phyloP scores from a whole-genome alignment of 2,329 filamentous ascomycete genomes.

The Escovopsis sp. region DNA sequence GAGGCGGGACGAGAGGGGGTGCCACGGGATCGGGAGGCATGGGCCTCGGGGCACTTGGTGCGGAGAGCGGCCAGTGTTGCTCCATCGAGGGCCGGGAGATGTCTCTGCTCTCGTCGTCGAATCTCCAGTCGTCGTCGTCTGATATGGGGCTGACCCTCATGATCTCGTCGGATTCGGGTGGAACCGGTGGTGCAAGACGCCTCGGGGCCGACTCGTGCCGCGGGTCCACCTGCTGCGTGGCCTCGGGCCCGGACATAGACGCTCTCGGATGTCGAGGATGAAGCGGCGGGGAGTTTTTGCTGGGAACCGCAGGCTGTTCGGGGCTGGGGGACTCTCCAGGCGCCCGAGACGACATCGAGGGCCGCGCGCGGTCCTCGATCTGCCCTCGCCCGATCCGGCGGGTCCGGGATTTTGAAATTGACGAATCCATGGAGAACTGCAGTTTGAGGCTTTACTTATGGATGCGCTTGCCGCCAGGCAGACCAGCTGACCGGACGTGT shows the following conservation, averaged over 20 bases:
- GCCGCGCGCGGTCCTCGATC: constrained; percentile 29
- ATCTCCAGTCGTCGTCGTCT: constrained; percentile 11
- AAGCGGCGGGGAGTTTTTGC: constrained; percentile 1
- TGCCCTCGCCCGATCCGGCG: constrained; percentile 36
- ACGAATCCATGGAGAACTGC: constrained; percentile 1
- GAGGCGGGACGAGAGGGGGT: constrained; percentile 36
- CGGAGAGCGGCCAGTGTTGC: constrained; percentile 39
- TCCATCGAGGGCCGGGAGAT: constrained; percentile 39
- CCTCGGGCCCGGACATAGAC: constrained; percentile 6
- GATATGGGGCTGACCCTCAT: constrained; percentile 5
- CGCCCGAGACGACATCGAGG: constrained; percentile 29
- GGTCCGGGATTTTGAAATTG: constrained; percentile 19
- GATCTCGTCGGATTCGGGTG: background rate
- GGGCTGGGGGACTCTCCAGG: constrained; percentile 8
- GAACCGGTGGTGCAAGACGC: background rate
- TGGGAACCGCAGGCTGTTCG: constrained; percentile 14
- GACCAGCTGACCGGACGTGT: background rate
- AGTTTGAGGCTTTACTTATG: background rate
- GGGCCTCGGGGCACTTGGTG: constrained; percentile 20
- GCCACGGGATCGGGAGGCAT: constrained; percentile 28
- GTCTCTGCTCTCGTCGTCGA: constrained; percentile 17
- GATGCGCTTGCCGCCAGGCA: background rate
- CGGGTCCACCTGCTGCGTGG: constrained; percentile 10
- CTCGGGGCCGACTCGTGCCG: constrained; percentile 1
- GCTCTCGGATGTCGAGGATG: constrained; percentile 8